phyloP scores from a whole-genome alignment of 176 grass and related monocot species.

The Aechmea fasciata region DNA sequence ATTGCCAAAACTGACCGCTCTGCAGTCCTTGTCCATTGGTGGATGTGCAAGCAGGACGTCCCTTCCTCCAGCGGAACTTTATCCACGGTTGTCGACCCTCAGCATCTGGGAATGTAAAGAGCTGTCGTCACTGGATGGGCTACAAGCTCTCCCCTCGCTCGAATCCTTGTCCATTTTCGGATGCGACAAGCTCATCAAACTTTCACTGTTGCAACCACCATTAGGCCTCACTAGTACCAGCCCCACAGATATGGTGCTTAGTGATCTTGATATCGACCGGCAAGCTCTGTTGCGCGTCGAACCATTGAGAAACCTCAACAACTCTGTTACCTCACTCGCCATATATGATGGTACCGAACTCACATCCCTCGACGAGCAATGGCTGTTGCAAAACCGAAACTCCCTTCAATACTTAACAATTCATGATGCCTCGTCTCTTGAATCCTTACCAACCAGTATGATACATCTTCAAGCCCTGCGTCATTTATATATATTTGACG shows the following conservation, averaged over 20 bases:
- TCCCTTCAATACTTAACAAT: conserved; percentile 1
- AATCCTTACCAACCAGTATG: neutral
- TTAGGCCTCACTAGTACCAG: no score
- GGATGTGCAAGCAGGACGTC: neutral
- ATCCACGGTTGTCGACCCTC: neutral
- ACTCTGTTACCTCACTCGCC: no score
- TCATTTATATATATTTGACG: no score
- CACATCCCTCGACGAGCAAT: conserved; percentile 1
- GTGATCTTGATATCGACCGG: no score
- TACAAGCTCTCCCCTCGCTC: conserved; percentile 7
- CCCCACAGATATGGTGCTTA: no score
- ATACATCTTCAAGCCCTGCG: neutral
- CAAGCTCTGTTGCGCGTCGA: no score
- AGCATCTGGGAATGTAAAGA: conserved; percentile 1
- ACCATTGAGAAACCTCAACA: no score
- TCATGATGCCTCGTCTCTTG: neutral
- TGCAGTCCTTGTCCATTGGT: no score
- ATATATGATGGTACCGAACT: neutral
- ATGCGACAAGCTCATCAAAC: no score
- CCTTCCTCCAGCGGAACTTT: conserved; percentile 16
- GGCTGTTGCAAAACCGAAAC: conserved; percentile 10
- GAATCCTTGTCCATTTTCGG: no score
- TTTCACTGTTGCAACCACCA: no score
- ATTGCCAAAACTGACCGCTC: no score
- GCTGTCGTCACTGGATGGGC: conserved; percentile 9